Evolutionary conservation across 2,329 filamentous ascomycete genomes (phyloP).

Genomic region (Colletotrichum somersetense): DNA sequence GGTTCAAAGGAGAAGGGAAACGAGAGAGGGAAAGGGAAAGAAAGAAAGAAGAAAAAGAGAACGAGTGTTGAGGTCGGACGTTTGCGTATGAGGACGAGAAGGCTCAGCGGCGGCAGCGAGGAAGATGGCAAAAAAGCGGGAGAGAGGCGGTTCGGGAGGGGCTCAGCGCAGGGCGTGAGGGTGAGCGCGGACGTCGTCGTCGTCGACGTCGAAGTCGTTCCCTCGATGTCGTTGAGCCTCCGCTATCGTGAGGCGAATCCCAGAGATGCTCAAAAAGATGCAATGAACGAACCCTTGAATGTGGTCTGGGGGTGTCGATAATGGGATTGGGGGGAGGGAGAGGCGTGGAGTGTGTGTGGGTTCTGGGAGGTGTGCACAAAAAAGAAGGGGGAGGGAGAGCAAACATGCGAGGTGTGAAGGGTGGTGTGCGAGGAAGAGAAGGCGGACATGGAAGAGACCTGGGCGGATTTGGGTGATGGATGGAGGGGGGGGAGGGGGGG

Average conservation of each 20-base stretch:
- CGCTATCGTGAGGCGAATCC: constrained; percentile 40
- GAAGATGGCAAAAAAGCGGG: not conserved
- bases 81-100: constrained; percentile 12
- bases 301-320: constrained; percentile 56
- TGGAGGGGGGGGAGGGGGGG: constrained; percentile 13
- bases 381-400: constrained; percentile 44
- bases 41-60: not conserved
- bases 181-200: constrained; percentile 20
- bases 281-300: constrained; percentile 44
- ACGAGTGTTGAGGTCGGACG: constrained; percentile 5
- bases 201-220: constrained; percentile 27
- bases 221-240: constrained; percentile 36
- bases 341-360: constrained; percentile 54
- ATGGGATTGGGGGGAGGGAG: constrained; percentile 56
- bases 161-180: constrained; percentile 10
- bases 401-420: constrained; percentile 42
- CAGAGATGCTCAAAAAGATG: constrained; percentile 40
- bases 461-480: constrained; percentile 19
- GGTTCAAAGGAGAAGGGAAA: constrained; percentile 12
- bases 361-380: constrained; percentile 47
- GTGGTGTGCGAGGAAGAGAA: constrained; percentile 42
- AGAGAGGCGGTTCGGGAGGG: not conserved
- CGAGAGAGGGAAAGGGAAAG: not conserved
- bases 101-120: constrained; percentile 1
- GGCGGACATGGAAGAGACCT: constrained; percentile 42